Conservation (phyloP, 192 early-diverging fungal species). For the Thoreauomyces humboldtii region DNA sequence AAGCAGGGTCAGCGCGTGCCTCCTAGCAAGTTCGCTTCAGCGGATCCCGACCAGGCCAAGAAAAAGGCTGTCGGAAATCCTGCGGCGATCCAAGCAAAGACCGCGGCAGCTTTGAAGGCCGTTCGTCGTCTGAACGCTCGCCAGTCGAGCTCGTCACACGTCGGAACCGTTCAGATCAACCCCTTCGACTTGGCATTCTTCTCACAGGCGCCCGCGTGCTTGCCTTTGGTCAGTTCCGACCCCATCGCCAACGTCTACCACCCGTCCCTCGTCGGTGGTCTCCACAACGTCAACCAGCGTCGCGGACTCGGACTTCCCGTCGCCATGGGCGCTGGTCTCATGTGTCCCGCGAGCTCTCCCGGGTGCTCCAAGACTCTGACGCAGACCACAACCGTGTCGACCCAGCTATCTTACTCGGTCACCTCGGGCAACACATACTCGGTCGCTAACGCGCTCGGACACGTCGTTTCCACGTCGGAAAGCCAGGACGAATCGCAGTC, state of each 20-base stretch:
- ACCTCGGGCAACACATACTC: neutral
- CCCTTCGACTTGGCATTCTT: conserved; percentile 1
- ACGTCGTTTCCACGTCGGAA: neutral
- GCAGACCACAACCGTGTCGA: neutral
- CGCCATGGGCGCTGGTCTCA: neutral
- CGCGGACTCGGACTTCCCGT: neutral
- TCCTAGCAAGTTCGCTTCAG: too few species aligned
- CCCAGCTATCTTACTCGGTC: neutral
- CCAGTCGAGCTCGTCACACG: too few species aligned
- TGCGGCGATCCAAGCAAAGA: too few species aligned
- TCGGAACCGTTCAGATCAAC: conserved; percentile 2
- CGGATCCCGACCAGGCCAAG: too few species aligned
- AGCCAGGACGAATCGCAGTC: neutral
- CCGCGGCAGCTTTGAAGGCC: too few species aligned
- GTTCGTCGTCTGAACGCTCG: too few species aligned
- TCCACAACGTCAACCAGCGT: neutral
- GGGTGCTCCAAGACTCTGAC: neutral
- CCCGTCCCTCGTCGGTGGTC: neutral
- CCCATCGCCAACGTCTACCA: conserved; percentile 4
- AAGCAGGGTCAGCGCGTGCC: too few species aligned
- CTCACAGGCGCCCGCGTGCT: neutral
- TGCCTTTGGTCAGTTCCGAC: neutral
- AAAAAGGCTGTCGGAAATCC: too few species aligned
- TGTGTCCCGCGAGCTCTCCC: neutral
- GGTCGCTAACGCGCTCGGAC: neutral